Percentiles rank a stretch among this genome's conserved stretches.
Evolutionary conservation across 495 filamentous ascomycete genomes (phyloP).

Genomic region (Penicillium crystallinum): DNA sequence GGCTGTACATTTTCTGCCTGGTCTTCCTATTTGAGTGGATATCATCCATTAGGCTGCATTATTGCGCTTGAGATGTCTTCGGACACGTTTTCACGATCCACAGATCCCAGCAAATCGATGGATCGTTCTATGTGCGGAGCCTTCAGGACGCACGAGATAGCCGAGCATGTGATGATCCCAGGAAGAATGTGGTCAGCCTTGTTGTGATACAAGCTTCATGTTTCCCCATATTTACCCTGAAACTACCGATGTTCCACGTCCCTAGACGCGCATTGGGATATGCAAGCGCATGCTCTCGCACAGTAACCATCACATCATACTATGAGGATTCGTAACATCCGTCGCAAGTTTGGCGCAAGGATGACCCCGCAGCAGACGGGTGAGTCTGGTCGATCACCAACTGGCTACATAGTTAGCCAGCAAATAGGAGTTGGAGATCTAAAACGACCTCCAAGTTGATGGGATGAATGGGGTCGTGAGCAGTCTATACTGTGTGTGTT

Average conservation of each 20-base stretch:
- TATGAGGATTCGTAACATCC: constrained; percentile 13
- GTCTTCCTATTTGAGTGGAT: neutral
- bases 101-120: constrained; percentile 1
- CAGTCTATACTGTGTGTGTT: no score
- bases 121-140: constrained; percentile 21
- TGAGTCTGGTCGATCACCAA: constrained; percentile 16
- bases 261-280: neutral
- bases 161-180: constrained; percentile 27
- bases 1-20: neutral
- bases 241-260: neutral
- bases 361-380: constrained; percentile 25
- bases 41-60: neutral
- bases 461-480: neutral
- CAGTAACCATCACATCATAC: constrained; percentile 6
- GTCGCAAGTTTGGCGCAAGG: constrained; percentile 17
- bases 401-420: constrained; percentile 1
- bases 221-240: neutral
- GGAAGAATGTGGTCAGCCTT: neutral
- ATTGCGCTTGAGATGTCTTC: neutral
- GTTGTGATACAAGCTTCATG: neutral
- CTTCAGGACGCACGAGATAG: constrained; percentile 12
- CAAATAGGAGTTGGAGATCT: neutral
- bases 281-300: constrained; percentile 2
- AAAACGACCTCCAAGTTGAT: neutral
- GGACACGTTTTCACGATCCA: neutral